Evolutionary conservation across 2,329 filamentous ascomycete genomes (phyloP).

Genomic region (Zasmidium angulare): DNA sequence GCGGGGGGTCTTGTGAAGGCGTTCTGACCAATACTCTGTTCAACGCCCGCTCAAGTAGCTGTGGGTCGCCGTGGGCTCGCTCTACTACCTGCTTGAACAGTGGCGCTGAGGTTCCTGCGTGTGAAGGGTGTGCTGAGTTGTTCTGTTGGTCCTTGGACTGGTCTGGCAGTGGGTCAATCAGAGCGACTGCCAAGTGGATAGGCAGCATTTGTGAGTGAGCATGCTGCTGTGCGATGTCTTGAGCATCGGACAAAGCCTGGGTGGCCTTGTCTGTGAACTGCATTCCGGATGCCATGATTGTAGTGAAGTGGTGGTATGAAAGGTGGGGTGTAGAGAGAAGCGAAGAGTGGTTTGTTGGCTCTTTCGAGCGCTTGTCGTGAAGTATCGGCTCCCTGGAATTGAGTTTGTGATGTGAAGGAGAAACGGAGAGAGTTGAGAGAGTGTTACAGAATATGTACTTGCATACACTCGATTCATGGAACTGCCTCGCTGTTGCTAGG

Average conservation of each 20-base stretch:
- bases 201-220: constrained; percentile 87
- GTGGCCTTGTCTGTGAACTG: constrained; percentile 93
- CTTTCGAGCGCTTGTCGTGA: neutral
- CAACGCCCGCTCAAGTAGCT: constrained; percentile 81
- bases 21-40: constrained; percentile 90
- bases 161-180: constrained; percentile 73
- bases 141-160: constrained; percentile 75
- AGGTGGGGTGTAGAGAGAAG: neutral
- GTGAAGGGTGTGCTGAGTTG: constrained; percentile 61
- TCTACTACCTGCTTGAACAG: constrained; percentile 94
- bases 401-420: neutral
- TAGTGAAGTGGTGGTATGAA: constrained; percentile 4
- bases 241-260: constrained; percentile 85
- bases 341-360: neutral
- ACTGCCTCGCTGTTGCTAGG: neutral
- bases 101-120: constrained; percentile 60
- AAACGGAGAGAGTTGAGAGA: neutral
- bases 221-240: constrained; percentile 84
- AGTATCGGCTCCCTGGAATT: constrained; percentile 1
- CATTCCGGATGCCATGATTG: constrained; percentile 71
- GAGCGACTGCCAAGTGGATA: constrained; percentile 80
- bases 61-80: constrained; percentile 86
- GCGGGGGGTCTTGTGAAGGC: constrained; percentile 91
- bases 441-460: constrained; percentile 5
- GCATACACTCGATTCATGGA: neutral